phyloP scores from a whole-genome alignment of 371 early-diverging fungal species.

The Apophysomyces sp. region DNA sequence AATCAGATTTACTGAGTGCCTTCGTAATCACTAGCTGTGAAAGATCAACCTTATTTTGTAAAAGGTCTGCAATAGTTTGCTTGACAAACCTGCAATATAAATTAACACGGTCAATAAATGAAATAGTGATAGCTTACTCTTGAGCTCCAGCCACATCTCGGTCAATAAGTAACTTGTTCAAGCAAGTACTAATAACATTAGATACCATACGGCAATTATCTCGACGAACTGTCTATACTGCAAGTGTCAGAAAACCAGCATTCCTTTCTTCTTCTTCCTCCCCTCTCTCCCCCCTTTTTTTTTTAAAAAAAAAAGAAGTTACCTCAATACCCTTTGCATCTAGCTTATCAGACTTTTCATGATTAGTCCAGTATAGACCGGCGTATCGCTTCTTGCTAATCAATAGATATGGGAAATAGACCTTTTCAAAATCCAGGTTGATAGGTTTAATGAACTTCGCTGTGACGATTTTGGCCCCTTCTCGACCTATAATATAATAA shows the following conservation, averaged over 20 bases:
- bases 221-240: conserved; percentile 93
- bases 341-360: conserved; percentile 92
- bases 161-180: conserved; percentile 92
- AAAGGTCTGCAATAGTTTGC: conserved; percentile 87
- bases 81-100: conserved; percentile 76
- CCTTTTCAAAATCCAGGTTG: conserved; percentile 99
- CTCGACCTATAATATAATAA: conserved; percentile 43
- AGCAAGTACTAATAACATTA: conserved; percentile 92
- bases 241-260: background rate
- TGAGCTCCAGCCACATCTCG: conserved; percentile 91
- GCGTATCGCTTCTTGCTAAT: conserved; percentile 99
- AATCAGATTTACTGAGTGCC: conserved; percentile 95
- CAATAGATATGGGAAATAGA: conserved; percentile 97
- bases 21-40: conserved; percentile 99
- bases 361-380: conserved; percentile 97
- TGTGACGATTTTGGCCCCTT: conserved; percentile 91
- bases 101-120: background rate
- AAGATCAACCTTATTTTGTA: conserved; percentile 97
- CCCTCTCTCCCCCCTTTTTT: too few relatives aligned
- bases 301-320: conserved; percentile 14
- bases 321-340: conserved; percentile 99
- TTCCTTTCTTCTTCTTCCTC: too few relatives aligned
- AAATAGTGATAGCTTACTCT: conserved; percentile 47
- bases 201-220: conserved; percentile 98
- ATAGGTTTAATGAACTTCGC: conserved; percentile 92